Evolutionary conservation across 139 green algal genomes (phyloP), one percentile per base, ranked within the genome.

Genomic region (Chlorella sp.): DNA sequence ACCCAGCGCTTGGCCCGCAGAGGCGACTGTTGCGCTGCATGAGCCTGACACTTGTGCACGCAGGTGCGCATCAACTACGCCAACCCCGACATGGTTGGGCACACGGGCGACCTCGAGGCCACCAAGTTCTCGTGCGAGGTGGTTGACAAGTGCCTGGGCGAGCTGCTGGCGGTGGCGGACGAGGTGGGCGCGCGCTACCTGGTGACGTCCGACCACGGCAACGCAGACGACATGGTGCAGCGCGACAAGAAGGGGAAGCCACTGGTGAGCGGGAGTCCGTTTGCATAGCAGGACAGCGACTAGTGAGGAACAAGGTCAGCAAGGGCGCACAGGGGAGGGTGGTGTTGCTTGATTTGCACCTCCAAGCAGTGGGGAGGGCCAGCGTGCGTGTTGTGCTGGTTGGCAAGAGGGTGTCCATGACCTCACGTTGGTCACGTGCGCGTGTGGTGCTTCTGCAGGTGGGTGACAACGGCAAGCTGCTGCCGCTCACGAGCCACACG

Each of bases 151-250:
- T 96, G 88, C 75, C 62, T 98, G 29, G 73, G 84, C 35, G 83
- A 95, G 80, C 83, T 95, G 73, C 77, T 95, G 74, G 81, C 87
- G 30, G 79, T 73, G 59, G 59, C 68, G 0, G 75, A 89, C 49
- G 33, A 60, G 35, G 55, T 86, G 14, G 76, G 78, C 32, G 77
- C 66, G 1, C 63, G 94, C 62, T 98, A 79, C 62, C 73, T 97
- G 14, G 62, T 98, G 23, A 97, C 93, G 3, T 78, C 90, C 0
- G 94, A 98, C 81, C 94, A 98, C 74, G 94, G 94, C 72, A 98
- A 98, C 81, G 91, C 90, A 1, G 94, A 98, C 73, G 94, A 98
- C 84, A 98, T 98, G 94, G 94, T 96, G 72, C 88, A 97, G 78
- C 86, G 94, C 30, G 81, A 92, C 77, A 96, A 96, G 86, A 98